A percentile compares a stretch with the other conserved stretches of the same genome.
Conservation (phyloP, 305 asterid species). For the Solanum hybrid region DNA sequence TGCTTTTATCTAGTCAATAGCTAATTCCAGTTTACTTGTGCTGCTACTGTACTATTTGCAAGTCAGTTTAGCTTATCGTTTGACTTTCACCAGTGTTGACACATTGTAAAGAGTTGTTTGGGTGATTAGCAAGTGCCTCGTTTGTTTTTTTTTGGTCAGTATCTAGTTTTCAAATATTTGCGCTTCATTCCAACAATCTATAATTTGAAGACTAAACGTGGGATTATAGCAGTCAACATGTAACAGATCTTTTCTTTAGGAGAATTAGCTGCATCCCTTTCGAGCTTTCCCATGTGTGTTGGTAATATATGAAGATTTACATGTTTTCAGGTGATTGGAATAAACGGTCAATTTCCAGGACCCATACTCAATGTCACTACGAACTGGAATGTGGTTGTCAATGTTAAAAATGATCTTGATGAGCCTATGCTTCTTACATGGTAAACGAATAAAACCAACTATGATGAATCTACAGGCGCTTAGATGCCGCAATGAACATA, state of each 20-base stretch:
- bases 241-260: background rate
- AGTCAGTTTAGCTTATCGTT: background rate
- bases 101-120: background rate
- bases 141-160: background rate
- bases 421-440: constrained; percentile 90
- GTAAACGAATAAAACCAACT: constrained; percentile 23
- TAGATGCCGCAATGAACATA: constrained; percentile 6
- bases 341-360: constrained; percentile 80
- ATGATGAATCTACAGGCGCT: background rate
- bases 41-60: background rate
- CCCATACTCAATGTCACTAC: constrained; percentile 84
- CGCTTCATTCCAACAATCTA: background rate
- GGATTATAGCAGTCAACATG: background rate
- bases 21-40: background rate
- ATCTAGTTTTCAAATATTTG: background rate
- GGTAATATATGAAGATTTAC: background rate
- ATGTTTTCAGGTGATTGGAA: constrained; percentile 66
- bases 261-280: background rate
- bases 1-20: background rate
- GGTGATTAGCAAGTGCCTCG: background rate
- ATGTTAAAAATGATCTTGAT: constrained; percentile 72
- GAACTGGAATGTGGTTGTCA: constrained; percentile 83
- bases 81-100: background rate
- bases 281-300: background rate
- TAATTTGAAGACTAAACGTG: background rate